Base-by-base conservation (phyloP, 257 asterid species). In the Lantana camara region DNA sequence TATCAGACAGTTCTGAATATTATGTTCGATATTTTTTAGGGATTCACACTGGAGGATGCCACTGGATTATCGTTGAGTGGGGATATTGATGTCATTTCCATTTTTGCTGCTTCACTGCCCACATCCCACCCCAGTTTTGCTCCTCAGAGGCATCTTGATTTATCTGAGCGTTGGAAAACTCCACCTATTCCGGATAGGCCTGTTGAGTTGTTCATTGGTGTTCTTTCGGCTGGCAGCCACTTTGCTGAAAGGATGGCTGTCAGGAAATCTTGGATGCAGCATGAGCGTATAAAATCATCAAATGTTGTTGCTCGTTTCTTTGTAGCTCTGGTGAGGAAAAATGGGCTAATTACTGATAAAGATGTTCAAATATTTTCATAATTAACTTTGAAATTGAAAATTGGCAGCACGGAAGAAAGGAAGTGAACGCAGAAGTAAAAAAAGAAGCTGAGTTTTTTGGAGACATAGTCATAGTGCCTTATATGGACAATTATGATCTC, bases 171-270 rank as follows among this genome's bases (percentile, higher is more conserved):
- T 78, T 93, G 96, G 99, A 93, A 74, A 79, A 90, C 96, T 24
- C 95, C 97, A 3, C 88, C 86, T 50, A 75, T 87, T 73, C 82
- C 72, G 32, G 74, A 79, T 11, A 77, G 63, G 30, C 83, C 85
- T 0, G 92, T 84, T 38, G 95, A 87, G 69, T 68, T 93, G 57
- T 87, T 93, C 84, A 85, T 93, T 34, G 99, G 99, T 51, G 64
- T 93, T 78, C 95, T 93, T 54, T 93, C 99, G 1, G 97, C 99
- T 5, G 97, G 97, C 59, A 93, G 85, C 75, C 99, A 93, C 80
- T 90, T 93, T 75, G 96, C 95, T 6, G 99, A 93, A 80, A 75
- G 99, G 29, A 93, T 93, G 99, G 99, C 96, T 34, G 91, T 82
- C 40, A 79, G 99, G 74, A 87, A 73, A 70, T 90, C 99, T 56